These are phyloP conservation scores for Neocucurbitaria cava DNA, from an alignment of 2,329 filamentous ascomycete species.

Conservation along the genomic window DNA sequence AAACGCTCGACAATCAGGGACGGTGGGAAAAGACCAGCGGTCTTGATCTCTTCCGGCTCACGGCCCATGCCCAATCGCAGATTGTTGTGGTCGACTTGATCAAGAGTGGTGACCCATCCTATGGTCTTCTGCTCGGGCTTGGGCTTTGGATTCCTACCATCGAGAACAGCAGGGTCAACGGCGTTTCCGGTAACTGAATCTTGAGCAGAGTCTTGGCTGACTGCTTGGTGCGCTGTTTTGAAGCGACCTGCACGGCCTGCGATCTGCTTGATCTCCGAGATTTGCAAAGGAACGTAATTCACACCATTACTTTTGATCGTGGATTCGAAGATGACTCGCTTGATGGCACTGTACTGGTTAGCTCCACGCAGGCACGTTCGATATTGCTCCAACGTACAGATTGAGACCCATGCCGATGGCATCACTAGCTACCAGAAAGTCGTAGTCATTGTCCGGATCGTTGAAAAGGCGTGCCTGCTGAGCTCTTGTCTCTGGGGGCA, in stretches of 20 bases:
- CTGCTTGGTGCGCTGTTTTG: constrained; percentile 70
- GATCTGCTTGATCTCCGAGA: constrained; percentile 92
- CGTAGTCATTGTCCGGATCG: constrained; percentile 92
- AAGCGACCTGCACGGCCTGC: constrained; percentile 90
- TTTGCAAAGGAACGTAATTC: constrained; percentile 64
- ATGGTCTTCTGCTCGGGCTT: constrained; percentile 45
- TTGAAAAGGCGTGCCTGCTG: constrained; percentile 94
- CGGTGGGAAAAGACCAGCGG: constrained; percentile 79
- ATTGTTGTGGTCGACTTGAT: constrained; percentile 69
- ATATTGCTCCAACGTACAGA: constrained; percentile 61
- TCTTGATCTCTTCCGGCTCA: constrained; percentile 70
- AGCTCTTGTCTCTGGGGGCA: constrained; percentile 91
- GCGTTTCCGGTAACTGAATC: constrained; percentile 5
- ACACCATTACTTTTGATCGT: constrained; percentile 74
- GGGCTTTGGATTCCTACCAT: constrained; percentile 19
- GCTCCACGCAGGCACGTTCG: constrained; percentile 3
- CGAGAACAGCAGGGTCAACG: constrained; percentile 21
- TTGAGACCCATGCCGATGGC: constrained; percentile 98
- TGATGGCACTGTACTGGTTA: constrained; percentile 67
- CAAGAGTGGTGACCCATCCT: constrained; percentile 81
- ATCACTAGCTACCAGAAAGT: constrained; percentile 91
- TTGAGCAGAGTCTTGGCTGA: constrained; percentile 29
- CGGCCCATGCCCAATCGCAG: constrained; percentile 69
- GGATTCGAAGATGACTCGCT: constrained; percentile 86
- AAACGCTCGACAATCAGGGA: constrained; percentile 75